A percentile compares a stretch with the other conserved stretches of the same genome.
Evolutionary conservation across 768 basidiomycete genomes (phyloP).

Genomic region (Lentinula sp.): DNA sequence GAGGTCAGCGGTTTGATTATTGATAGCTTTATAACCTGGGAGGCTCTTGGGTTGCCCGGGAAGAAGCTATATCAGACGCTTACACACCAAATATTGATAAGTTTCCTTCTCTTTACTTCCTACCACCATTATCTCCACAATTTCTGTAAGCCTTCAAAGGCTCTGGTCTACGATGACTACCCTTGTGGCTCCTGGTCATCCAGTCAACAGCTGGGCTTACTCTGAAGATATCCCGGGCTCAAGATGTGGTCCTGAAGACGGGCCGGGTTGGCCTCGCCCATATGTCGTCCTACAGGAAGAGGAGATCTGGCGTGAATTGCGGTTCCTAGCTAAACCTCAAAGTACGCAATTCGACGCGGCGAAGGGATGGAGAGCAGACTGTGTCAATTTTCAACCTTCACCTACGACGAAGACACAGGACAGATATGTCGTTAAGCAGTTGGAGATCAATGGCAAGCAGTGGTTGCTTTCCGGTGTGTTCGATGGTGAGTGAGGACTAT

Average conservation of each 20-base stretch:
- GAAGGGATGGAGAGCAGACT: conserved; percentile 40
- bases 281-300: conserved; percentile 44
- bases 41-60: background rate
- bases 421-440: conserved; percentile 52
- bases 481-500: conserved; percentile 43
- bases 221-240: conserved; percentile 58
- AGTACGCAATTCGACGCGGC: conserved; percentile 28
- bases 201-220: conserved; percentile 31
- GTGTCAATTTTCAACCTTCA: conserved; percentile 65
- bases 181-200: background rate
- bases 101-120: background rate
- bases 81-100: background rate
- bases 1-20: background rate
- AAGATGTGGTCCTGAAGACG: conserved; percentile 54
- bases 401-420: conserved; percentile 51
- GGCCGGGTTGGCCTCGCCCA: conserved; percentile 51
- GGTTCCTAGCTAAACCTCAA: conserved; percentile 46
- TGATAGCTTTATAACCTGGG: background rate
- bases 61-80: background rate
- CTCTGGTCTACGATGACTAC: conserved; percentile 3
- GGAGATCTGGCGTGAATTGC: conserved; percentile 50
- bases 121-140: background rate
- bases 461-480: conserved; percentile 71
- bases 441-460: conserved; percentile 46
- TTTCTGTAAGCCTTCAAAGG: background rate